phyloP scores from a whole-genome alignment of 1,139 yeast species.

The Diutina mesorugosa region DNA sequence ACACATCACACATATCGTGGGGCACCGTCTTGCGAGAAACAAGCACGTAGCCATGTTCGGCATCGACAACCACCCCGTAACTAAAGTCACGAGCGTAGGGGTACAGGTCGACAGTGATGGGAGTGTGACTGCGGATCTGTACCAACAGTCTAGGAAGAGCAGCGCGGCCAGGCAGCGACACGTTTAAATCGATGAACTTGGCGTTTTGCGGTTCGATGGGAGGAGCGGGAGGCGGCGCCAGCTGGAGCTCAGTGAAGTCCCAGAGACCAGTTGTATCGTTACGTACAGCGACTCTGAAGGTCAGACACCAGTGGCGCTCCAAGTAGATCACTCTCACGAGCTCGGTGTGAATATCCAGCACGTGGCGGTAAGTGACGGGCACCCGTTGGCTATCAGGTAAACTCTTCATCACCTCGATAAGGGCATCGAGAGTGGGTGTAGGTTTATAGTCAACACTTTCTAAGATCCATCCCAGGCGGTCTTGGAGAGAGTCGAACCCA shows the following conservation, averaged over 20 bases:
- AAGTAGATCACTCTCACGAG: conserved; percentile 50
- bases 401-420: conserved; percentile 62
- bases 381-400: conserved; percentile 73
- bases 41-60: conserved; percentile 44
- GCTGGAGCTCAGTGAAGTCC: conserved; percentile 67
- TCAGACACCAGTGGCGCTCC: conserved; percentile 77
- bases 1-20: conserved; percentile 72
- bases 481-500: conserved; percentile 51
- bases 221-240: conserved; percentile 42
- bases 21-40: conserved; percentile 75
- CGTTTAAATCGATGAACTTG: conserved; percentile 41
- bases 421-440: conserved; percentile 59
- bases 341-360: conserved; percentile 70
- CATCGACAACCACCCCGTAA: conserved; percentile 73
- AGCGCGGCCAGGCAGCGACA: conserved; percentile 40
- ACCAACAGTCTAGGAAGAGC: conserved; percentile 35
- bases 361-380: conserved; percentile 61
- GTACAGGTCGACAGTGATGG: conserved; percentile 64
- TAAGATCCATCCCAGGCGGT: conserved; percentile 56
- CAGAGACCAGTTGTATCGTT: conserved; percentile 79
- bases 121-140: conserved; percentile 50
- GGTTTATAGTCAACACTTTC: conserved; percentile 68
- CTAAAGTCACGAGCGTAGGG: conserved; percentile 50
- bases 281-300: conserved; percentile 61
- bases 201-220: conserved; percentile 42